These are phyloP conservation scores for Ogataea pini DNA, from an alignment of 805 yeast genomes.

Conservation along the genomic window DNA sequence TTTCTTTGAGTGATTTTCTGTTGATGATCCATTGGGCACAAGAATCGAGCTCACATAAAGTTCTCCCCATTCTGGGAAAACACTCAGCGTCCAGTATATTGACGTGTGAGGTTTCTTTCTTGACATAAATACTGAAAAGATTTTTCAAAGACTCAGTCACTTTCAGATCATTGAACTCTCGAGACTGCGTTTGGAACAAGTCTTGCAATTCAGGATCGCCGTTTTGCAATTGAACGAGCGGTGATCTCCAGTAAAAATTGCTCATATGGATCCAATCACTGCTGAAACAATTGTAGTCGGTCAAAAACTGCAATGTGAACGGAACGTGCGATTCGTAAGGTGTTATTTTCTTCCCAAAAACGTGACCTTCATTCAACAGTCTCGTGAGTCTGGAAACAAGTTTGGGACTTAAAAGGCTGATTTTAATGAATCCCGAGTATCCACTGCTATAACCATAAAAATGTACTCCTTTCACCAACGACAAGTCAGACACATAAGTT, in stretches of 20 bases:
- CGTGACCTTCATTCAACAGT: constrained; percentile 46
- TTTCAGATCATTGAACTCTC: constrained; percentile 27
- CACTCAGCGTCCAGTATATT: constrained; percentile 33
- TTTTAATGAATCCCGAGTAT: constrained; percentile 63
- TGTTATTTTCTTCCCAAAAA: constrained; percentile 42
- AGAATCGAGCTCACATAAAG: constrained; percentile 72
- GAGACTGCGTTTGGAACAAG: constrained; percentile 28
- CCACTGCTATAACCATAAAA: constrained; percentile 83
- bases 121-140: constrained; percentile 31
- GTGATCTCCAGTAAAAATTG: constrained; percentile 55
- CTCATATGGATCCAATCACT: constrained; percentile 70
- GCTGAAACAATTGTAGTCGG: constrained; percentile 83
- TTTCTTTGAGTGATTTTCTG: constrained; percentile 43
- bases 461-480: constrained; percentile 71
- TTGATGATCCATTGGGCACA: constrained; percentile 62
- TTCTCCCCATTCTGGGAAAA: constrained; percentile 58
- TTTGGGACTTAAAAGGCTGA: constrained; percentile 64
- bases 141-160: constrained; percentile 35
- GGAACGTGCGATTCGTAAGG: constrained; percentile 84
- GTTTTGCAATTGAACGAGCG: constrained; percentile 36
- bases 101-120: constrained; percentile 7
- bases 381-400: constrained; percentile 53
- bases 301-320: constrained; percentile 68
- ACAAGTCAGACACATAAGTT: constrained; percentile 57
- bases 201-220: constrained; percentile 10